Conservation (phyloP, 1,284 basidiomycete species). For the Lignosus rhinocerotis region DNA sequence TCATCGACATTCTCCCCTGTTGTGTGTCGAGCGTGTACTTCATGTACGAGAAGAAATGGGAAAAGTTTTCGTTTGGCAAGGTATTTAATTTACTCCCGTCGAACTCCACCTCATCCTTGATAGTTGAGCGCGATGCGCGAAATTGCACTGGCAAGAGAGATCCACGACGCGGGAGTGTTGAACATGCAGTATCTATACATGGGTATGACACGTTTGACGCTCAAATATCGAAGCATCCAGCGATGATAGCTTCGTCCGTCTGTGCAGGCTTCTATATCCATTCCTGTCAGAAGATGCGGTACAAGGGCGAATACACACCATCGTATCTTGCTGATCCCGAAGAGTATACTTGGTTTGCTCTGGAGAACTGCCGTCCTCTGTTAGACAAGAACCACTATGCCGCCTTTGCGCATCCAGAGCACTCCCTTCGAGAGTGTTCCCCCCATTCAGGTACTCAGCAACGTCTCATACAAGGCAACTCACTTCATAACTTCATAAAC, state of each 20-base stretch:
- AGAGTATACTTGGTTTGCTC: constrained; percentile 74
- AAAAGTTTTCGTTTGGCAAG: constrained; percentile 82
- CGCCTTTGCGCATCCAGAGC: constrained; percentile 65
- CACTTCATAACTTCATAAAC: neutral
- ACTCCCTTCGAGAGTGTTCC: constrained; percentile 40
- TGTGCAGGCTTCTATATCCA: constrained; percentile 86
- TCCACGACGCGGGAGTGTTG: constrained; percentile 66
- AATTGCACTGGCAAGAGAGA: constrained; percentile 69
- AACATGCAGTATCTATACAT: constrained; percentile 77
- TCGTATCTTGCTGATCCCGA: constrained; percentile 91
- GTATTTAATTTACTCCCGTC: constrained; percentile 39
- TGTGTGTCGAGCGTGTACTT: constrained; percentile 98
- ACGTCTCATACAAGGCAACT: neutral
- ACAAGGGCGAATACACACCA: constrained; percentile 92
- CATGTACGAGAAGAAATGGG: constrained; percentile 84
- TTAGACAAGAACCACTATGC: constrained; percentile 70
- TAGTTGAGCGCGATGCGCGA: constrained; percentile 86
- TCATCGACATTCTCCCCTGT: constrained; percentile 87
- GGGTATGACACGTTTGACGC: constrained; percentile 50
- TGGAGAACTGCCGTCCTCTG: constrained; percentile 58
- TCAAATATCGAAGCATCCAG: no score
- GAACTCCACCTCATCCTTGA: neutral
- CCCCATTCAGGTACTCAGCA: constrained; percentile 5
- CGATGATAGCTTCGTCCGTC: constrained; percentile 21
- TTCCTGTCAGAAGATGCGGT: constrained; percentile 93